These are phyloP conservation scores for Psilocybe cyanescens DNA, from an alignment of 768 basidiomycete species.

Conservation along the genomic window DNA sequence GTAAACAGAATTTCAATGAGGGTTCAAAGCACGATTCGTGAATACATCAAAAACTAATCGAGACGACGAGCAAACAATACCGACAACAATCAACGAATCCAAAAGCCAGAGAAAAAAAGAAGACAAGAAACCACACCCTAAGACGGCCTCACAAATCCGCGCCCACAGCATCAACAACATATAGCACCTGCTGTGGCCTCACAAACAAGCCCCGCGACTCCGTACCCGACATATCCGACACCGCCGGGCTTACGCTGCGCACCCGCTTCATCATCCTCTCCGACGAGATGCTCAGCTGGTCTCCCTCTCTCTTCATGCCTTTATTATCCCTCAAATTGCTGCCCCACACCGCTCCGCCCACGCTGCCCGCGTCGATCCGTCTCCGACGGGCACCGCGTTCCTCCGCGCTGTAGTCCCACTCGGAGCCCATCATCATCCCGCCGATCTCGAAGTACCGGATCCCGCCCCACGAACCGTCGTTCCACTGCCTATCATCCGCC, in stretches of 20 bases:
- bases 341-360: constrained; percentile 16
- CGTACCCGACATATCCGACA: constrained; percentile 50
- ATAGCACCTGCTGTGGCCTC: constrained; percentile 83
- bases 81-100: too few species aligned
- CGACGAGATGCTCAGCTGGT: constrained; percentile 50
- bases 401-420: constrained; percentile 58
- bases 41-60: too few species aligned
- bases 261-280: constrained; percentile 74
- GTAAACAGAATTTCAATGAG: too few species aligned
- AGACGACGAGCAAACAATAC: too few species aligned
- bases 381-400: constrained; percentile 51
- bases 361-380: constrained; percentile 40
- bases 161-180: constrained; percentile 84
- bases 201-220: constrained; percentile 83
- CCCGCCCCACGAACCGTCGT: constrained; percentile 84
- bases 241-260: constrained; percentile 72
- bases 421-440: constrained; percentile 41
- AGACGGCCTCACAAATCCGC: constrained; percentile 51
- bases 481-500: constrained; percentile 76
- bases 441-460: constrained; percentile 85
- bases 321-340: constrained; percentile 23
- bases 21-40: too few species aligned
- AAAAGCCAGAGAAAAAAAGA: too few species aligned
- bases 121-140: background rate
- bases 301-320: constrained; percentile 44